Base-by-base conservation (phyloP, 768 basidiomycete genomes). In the Suillus plorans region DNA sequence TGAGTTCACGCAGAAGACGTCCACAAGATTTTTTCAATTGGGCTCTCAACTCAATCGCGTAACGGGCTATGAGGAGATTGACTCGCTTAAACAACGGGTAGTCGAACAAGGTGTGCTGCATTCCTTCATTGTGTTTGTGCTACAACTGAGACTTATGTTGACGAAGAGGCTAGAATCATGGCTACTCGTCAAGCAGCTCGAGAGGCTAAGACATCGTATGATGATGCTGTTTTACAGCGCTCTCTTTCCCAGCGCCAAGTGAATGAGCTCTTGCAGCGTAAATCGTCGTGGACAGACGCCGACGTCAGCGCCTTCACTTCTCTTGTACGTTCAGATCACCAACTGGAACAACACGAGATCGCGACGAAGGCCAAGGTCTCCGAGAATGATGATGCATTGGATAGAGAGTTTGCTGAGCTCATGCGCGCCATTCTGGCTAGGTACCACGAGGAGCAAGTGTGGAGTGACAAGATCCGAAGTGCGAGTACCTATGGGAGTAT, bases 391-490 rank as follows among this genome's bases (percentile, higher is more conserved):
- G 84, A 86, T 60, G 86, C 84, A 2, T 93, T 95, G 20, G 97
- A 99, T 69, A 85, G 85, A 53, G 92, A 90, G 69, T 97, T 99
- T 74, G 89, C 84, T 71, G 90, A 88, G 72, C 84, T 98, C 68
- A 92, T 97, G 90, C 88, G 88, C 63, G 82, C 85, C 12, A 99
- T 99, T 71, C 84, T 99, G 64, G 88, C 86, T 58, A 85, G 97
- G 45, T 99, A 99, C 76, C 97, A 99, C 79, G 97, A 98, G 78
- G 97, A 99, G 74, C 97, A 99, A 75, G 88, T 98, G 3, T 99
- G 97, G 97, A 95, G 93, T 61, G 97, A 99, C 81, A 99, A 99
- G 79, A 97, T 99, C 65, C 88, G 97, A 42, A 94, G 92, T 69
- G 90, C 91, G 34, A 95, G 93, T 67, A 98, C 97, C 5, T 98